These are phyloP conservation scores for Rhizopus stolonifer DNA, from an alignment of 371 early-diverging fungal genomes.

Conservation along the genomic window DNA sequence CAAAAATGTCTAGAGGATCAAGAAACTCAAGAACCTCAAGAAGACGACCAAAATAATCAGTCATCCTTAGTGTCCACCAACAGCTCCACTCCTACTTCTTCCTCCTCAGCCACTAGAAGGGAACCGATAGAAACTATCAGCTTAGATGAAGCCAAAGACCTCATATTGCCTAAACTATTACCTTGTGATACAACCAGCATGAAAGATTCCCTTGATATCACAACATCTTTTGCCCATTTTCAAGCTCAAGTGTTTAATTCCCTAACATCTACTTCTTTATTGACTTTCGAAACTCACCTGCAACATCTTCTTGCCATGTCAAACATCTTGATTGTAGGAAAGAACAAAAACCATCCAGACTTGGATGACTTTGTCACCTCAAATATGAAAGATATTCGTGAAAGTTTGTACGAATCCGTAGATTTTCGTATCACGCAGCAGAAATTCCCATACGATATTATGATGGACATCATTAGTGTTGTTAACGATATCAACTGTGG, in stretches of 20 bases:
- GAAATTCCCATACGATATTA: conserved; percentile 2
- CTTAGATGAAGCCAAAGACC: conserved; percentile 15
- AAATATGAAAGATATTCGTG: conserved; percentile 3
- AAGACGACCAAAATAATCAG: not conserved
- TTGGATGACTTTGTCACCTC: conserved; percentile 9
- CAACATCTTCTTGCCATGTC: conserved; percentile 7
- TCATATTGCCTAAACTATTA: conserved; percentile 3
- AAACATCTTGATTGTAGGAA: conserved; percentile 8
- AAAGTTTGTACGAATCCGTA: conserved; percentile 10
- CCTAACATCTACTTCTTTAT: conserved; percentile 1
- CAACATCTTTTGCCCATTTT: not conserved
- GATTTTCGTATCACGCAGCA: conserved; percentile 9
- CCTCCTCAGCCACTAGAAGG: conserved; percentile 4
- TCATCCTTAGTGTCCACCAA: not conserved
- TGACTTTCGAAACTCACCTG: conserved; percentile 13
- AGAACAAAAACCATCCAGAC: conserved; percentile 7
- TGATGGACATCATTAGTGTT: conserved; percentile 2
- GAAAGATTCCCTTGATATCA: conserved; percentile 1
- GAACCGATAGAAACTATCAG: conserved; percentile 13
- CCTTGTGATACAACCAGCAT: not conserved
- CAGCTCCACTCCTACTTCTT: not conserved
- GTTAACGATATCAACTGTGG: conserved; percentile 4
- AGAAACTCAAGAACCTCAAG: not conserved
- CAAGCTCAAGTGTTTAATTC: conserved; percentile 1
- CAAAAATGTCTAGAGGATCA: not conserved